A percentile compares a stretch with the other conserved stretches of the same genome.
phyloP scores from a whole-genome alignment of 305 asterid genomes.

The Fraxinus angustifolia region DNA sequence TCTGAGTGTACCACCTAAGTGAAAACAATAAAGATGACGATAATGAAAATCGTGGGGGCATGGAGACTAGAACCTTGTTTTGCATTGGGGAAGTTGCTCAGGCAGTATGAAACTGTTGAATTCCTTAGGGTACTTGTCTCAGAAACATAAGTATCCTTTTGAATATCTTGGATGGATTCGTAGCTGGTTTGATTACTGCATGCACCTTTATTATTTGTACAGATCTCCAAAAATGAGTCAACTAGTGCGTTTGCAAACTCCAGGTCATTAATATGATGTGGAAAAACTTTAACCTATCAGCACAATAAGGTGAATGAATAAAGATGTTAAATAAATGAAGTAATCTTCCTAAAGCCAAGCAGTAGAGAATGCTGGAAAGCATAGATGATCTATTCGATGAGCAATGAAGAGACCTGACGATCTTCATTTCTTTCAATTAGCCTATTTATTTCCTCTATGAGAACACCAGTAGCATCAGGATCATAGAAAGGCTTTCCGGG shows the following conservation, averaged over 20 bases:
- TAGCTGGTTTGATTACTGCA: conserved; percentile 26
- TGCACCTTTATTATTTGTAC: conserved; percentile 23
- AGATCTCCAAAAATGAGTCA: conserved; percentile 76
- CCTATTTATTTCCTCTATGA: conserved; percentile 60
- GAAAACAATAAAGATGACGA: background rate
- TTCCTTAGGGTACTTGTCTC: conserved; percentile 24
- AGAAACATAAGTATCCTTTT: conserved; percentile 32
- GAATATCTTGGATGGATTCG: conserved; percentile 38
- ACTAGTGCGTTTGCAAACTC: conserved; percentile 83
- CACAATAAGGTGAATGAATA: conserved; percentile 13
- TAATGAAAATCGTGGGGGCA: background rate
- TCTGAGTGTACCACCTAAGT: background rate
- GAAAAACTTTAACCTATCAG: conserved; percentile 66
- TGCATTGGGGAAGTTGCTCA: conserved; percentile 76
- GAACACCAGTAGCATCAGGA: conserved; percentile 71
- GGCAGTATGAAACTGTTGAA: conserved; percentile 40
- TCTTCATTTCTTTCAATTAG: conserved; percentile 51
- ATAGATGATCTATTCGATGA: conserved; percentile 20
- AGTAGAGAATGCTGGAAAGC: conserved; percentile 8
- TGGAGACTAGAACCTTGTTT: conserved; percentile 57
- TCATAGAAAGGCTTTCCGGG: conserved; percentile 72
- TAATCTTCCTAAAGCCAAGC: background rate
- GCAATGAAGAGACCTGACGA: conserved; percentile 58
- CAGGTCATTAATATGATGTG: conserved; percentile 73
- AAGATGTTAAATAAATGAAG: background rate